Base-by-base conservation (phyloP, 805 yeast genomes). In the Lipomyces orientalis region DNA sequence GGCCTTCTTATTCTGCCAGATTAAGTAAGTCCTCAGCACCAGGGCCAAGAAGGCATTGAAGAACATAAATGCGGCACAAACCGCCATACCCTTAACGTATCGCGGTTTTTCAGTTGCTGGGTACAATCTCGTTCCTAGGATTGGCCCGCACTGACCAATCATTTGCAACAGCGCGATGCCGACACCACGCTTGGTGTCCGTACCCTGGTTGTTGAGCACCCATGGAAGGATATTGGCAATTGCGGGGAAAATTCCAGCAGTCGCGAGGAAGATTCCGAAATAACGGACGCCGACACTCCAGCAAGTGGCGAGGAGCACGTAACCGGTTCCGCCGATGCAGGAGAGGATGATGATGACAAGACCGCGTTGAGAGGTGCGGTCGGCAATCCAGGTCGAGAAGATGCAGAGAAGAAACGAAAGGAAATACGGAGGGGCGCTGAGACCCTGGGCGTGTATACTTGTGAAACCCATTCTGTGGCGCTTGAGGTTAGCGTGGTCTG, bases 351-450 rank as follows among this genome's bases (percentile, higher is more conserved):
- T 19, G 55, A 51, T 51, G 55, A 51, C 55, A 12, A 51, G 55
- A 22, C 55, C 55, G 31, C 55, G 55, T 51, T 51, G 55, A 22
- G 31, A 51, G 55, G 31, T 51, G 55, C 55, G 55, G 55, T 51
- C 55, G 55, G 55, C 55, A 25, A 51, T 19, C 55, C 55, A 51
- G 31, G 55, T 51, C n/a, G 55, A 51, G 33, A 8, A 22, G 55
- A 51, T 51, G 55, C 55, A 51, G 29, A 51, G 12, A 25, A 51
- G 55, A 16, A 51, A 51, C 5, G 55, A 22, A 29, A 51, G 31
- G 3, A 51, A 51, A 51, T 51, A 51, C 6, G 55, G 55, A 22
- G 55, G 55, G 31, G 55, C 55, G 31, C 55, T 51, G 1, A 51
- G 55, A 14, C 55, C 55, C 16, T 51, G 55, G 55, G 55, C 10